Conservation (phyloP, 1,284 basidiomycete genomes). For the Cryptococcus sp. region DNA sequence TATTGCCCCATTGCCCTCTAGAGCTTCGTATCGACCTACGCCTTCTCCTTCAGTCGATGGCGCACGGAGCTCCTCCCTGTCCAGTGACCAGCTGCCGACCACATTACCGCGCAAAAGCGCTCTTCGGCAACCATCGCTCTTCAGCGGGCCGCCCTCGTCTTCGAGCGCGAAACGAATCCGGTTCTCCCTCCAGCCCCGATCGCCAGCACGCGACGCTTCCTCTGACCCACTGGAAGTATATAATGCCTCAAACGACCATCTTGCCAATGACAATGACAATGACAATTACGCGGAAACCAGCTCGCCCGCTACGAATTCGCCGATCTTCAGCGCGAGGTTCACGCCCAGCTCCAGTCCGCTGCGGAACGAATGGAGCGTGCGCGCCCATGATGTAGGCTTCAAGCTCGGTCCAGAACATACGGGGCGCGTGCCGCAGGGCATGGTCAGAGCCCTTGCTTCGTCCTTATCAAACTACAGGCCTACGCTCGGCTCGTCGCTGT, state of each 20-base stretch:
- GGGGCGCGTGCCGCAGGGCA: conserved; percentile 20
- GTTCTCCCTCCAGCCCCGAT: conserved; percentile 26
- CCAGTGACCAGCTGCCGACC: conserved; percentile 9
- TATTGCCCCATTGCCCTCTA: neutral
- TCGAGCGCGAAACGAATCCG: conserved; percentile 21
- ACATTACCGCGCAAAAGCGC: conserved; percentile 17
- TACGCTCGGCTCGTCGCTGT: conserved; percentile 15
- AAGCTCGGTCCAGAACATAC: conserved; percentile 28
- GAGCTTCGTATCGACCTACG: conserved; percentile 10
- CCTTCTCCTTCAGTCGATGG: conserved; percentile 21
- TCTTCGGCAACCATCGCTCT: conserved; percentile 18
- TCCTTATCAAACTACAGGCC: conserved; percentile 4
- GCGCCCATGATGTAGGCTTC: conserved; percentile 29
- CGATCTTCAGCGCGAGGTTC: neutral
- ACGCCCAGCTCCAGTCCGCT: conserved; percentile 11
- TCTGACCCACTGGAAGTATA: conserved; percentile 11
- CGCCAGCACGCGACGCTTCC: conserved; percentile 13
- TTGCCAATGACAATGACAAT: neutral
- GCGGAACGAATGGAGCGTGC: conserved; percentile 22
- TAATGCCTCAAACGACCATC: conserved; percentile 9
- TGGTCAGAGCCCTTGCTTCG: conserved; percentile 22
- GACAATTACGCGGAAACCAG: neutral
- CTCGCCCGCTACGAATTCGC: conserved; percentile 6
- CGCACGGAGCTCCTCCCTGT: conserved; percentile 12
- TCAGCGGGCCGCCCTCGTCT: neutral